Evolutionary conservation across 805 yeast genomes (phyloP).

Genomic region (Tetrapisispora fleetii): DNA sequence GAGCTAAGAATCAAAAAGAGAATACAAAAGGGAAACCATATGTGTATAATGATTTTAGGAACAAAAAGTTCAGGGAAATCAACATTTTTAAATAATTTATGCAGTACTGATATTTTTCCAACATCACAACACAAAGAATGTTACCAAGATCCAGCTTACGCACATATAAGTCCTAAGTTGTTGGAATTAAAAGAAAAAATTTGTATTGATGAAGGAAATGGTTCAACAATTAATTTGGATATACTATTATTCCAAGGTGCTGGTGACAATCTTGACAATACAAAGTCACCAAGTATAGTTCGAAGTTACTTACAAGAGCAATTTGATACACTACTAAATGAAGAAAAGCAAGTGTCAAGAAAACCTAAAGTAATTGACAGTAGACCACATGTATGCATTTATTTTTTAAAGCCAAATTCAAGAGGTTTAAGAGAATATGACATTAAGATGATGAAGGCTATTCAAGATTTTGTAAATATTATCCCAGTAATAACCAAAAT

Average conservation of each 20-base stretch:
- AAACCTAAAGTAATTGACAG: slow-evolving; percentile 63
- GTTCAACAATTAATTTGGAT: slow-evolving; percentile 40
- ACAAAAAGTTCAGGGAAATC: slow-evolving; percentile 67
- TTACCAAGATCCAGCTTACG: slow-evolving; percentile 1
- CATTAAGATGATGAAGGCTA: slow-evolving; percentile 54
- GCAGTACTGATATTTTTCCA: slow-evolving; percentile 40
- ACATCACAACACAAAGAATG: slow-evolving; percentile 6
- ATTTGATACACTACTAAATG: slow-evolving; percentile 61
- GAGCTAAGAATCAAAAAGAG: slow-evolving; percentile 49
- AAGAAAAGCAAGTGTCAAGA: slow-evolving; percentile 65
- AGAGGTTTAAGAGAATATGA: slow-evolving; percentile 42
- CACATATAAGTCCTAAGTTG: neutral
- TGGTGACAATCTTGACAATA: slow-evolving; percentile 65
- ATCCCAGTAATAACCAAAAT: slow-evolving; percentile 77
- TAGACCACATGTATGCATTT: slow-evolving; percentile 68
- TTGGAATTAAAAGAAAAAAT: neutral
- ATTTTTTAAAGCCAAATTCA: slow-evolving; percentile 58
- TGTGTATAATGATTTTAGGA: slow-evolving; percentile 63
- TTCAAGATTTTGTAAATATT: slow-evolving; percentile 67
- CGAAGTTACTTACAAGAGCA: slow-evolving; percentile 57
- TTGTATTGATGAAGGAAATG: slow-evolving; percentile 44
- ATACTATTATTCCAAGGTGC: slow-evolving; percentile 65
- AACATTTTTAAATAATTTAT: slow-evolving; percentile 60
- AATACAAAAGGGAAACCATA: slow-evolving; percentile 51
- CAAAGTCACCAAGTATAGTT: slow-evolving; percentile 38